phyloP scores from a whole-genome alignment of 2,329 filamentous ascomycete species.

The Colletotrichum horii region DNA sequence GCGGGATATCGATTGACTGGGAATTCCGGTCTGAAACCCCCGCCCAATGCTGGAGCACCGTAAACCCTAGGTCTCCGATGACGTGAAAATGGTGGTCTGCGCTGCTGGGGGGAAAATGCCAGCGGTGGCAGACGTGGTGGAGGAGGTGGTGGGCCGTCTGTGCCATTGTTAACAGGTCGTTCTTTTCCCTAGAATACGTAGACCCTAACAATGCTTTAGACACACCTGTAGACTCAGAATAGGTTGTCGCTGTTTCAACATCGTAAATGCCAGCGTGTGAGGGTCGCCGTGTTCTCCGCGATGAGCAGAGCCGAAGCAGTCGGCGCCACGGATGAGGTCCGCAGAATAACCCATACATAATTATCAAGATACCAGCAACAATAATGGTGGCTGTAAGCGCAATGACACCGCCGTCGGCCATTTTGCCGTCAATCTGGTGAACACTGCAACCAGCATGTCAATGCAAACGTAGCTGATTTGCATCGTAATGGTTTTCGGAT shows the following conservation, averaged over 20 bases:
- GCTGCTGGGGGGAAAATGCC: neutral
- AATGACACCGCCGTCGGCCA: neutral
- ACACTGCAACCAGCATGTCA: neutral
- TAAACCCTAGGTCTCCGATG: neutral
- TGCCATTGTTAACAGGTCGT: neutral
- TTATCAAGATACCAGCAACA: neutral
- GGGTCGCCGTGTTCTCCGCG: neutral
- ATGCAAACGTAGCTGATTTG: neutral
- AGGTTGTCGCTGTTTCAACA: neutral
- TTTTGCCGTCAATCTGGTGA: neutral
- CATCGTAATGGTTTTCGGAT: neutral
- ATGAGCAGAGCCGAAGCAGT: neutral
- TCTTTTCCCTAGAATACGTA: neutral
- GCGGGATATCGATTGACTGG: neutral
- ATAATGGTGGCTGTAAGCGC: neutral
- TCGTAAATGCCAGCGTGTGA: neutral
- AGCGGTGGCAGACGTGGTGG: neutral
- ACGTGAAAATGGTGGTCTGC: neutral
- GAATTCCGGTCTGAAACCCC: neutral
- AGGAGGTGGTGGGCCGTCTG: neutral
- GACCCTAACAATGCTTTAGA: neutral
- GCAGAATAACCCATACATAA: neutral
- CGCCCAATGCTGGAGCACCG: neutral
- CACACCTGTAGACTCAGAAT: neutral
- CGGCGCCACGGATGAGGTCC: neutral